Evolutionary conservation across 2,329 filamentous ascomycete genomes (phyloP), one percentile per base, ranked within the genome.

Genomic region (Colletotrichum echinochloae): DNA sequence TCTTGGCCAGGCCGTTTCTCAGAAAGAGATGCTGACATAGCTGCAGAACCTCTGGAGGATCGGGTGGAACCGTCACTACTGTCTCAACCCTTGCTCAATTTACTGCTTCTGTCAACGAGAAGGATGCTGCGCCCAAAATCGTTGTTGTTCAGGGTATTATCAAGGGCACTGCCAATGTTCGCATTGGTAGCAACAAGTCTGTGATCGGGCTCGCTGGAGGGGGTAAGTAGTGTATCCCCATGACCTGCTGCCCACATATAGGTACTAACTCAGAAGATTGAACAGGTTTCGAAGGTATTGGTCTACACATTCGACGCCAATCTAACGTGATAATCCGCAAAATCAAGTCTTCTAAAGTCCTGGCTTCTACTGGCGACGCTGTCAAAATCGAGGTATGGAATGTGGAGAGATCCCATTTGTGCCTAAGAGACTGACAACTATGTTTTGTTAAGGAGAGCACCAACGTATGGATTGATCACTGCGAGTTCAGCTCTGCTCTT

Each of bases 251-350:
- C 3, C n/a, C n/a, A n/a, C n/a, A n/a, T n/a, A n/a, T n/a, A n/a
- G n/a, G 8, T 5, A 33, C n/a, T 3, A 2, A 7, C 28, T 64
- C 11, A 64, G 11, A 3, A 26, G 6, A 20, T 6, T 20, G 6
- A 28, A 7, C 9, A 70, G 71, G 72, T 6, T 74, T 74, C 0
- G 62, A 71, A 35, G 79, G 81, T 60, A 77, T 82, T 71, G 82
- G 80, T 9, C 77, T 86, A 49, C 80, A 80, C 64, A 79, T 86
- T 71, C 83, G 83, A 73, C 74, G 77, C 23, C 78, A 77, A 41
- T 81, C 76, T 67, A 89, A 90, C 73, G 87, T 89, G 59, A 88
- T 90, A 66, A 76, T 90, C 59, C 85, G 85, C 56, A 89, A 90
- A 79, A 76, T 90, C 46, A 85, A 72, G 83, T 88, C 2, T 76